Percentiles rank a stretch among this genome's conserved stretches.
Conservation (phyloP, 2,329 filamentous ascomycete genomes). For the Zymoseptoria pseudotritici region DNA sequence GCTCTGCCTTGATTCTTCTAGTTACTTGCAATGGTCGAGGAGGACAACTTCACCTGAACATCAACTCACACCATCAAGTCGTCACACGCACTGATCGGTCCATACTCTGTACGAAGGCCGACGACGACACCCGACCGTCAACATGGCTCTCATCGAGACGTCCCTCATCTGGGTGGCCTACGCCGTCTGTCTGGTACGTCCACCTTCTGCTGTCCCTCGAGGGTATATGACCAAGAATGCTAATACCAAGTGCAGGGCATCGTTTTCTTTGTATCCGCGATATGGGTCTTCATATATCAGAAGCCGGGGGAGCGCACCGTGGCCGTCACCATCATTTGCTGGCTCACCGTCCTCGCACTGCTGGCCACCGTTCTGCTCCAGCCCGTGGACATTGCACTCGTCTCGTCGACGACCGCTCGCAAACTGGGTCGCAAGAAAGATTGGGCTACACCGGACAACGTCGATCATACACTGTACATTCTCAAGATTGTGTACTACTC, state of each 20-base stretch:
- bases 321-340: constrained; percentile 74
- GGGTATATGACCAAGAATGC: neutral
- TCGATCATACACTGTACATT: constrained; percentile 70
- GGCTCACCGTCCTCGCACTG: constrained; percentile 77
- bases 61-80: neutral
- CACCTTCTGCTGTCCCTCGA: neutral
- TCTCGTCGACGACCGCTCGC: constrained; percentile 76
- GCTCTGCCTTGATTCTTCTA: neutral
- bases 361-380: constrained; percentile 88
- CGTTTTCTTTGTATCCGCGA: constrained; percentile 66
- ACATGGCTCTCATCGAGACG: constrained; percentile 68
- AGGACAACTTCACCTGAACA: neutral
- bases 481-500: constrained; percentile 87
- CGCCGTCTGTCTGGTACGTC: constrained; percentile 60
- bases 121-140: neutral
- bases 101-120: neutral
- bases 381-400: constrained; percentile 89
- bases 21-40: neutral
- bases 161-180: constrained; percentile 95
- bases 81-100: neutral
- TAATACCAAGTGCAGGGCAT: constrained; percentile 34
- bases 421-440: constrained; percentile 78
- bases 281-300: constrained; percentile 91
- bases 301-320: constrained; percentile 77
- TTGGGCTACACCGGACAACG: constrained; percentile 79